Conservation (phyloP, 1,284 basidiomycete genomes). For the Omphalotus olearius region DNA sequence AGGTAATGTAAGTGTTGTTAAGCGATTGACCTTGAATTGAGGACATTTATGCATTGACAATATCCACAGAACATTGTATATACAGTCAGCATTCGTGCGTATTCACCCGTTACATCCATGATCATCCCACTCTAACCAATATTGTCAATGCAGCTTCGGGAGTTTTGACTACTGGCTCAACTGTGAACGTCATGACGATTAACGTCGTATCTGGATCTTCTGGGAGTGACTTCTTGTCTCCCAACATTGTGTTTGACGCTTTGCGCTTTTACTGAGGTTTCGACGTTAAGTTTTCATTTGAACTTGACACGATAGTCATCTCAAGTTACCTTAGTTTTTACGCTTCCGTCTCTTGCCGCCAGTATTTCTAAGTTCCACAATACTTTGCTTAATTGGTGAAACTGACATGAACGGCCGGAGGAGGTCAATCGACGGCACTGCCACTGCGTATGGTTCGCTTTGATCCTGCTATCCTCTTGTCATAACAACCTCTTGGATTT, state of each 20-base stretch:
- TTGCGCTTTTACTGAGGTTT: constrained; percentile 3
- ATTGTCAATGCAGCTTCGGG: constrained; percentile 22
- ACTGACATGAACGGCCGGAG: too few species aligned
- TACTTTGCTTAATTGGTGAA: too few species aligned
- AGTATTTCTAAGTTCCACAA: too few species aligned
- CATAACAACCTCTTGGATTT: too few species aligned
- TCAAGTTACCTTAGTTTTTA: too few species aligned
- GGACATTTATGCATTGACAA: neutral
- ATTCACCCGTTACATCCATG: neutral
- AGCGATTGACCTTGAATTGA: neutral
- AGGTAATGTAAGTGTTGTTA: constrained; percentile 26
- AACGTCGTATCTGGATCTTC: constrained; percentile 29
- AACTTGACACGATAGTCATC: too few species aligned
- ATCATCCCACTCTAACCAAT: neutral
- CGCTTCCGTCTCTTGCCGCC: too few species aligned
- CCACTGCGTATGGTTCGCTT: too few species aligned
- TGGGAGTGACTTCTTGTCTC: constrained; percentile 29
- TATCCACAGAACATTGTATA: constrained; percentile 27
- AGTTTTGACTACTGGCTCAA: constrained; percentile 23
- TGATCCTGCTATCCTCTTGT: too few species aligned
- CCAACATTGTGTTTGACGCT: constrained; percentile 30
- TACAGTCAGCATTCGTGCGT: constrained; percentile 29
- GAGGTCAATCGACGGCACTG: too few species aligned
- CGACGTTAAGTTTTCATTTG: too few species aligned
- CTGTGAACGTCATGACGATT: constrained; percentile 24